Conservation (phyloP, 2,329 filamentous ascomycete species). For the Hirsutella minnesotensis region DNA sequence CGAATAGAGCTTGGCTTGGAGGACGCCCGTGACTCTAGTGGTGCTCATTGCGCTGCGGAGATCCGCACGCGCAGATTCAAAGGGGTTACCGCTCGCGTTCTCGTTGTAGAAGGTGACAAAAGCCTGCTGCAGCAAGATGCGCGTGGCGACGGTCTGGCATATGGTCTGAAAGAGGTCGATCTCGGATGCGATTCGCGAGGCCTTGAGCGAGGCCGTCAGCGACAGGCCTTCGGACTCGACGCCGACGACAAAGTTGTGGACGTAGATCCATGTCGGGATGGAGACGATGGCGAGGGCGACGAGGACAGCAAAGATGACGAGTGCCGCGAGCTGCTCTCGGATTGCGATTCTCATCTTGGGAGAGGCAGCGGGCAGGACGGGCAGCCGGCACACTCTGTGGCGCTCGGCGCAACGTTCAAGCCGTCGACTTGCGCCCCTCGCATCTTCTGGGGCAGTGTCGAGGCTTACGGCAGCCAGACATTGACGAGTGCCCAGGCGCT, state of each 20-base stretch:
- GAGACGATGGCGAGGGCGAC: conserved; percentile 66
- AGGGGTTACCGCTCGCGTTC: conserved; percentile 37
- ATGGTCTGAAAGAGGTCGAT: conserved; percentile 69
- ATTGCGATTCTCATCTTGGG: conserved; percentile 69
- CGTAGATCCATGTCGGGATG: conserved; percentile 58
- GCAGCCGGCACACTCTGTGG: background rate
- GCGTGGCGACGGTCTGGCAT: conserved; percentile 58
- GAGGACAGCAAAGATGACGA: conserved; percentile 33
- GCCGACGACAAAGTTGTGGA: conserved; percentile 39
- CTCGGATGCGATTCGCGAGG: conserved; percentile 67
- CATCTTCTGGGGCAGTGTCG: too few relatives aligned
- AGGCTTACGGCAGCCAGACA: too few relatives aligned
- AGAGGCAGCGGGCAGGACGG: too few relatives aligned
- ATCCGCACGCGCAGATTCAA: conserved; percentile 49
- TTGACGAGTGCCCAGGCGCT: too few relatives aligned
- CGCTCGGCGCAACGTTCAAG: too few relatives aligned
- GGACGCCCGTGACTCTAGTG: conserved; percentile 42
- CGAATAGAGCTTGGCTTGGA: conserved; percentile 66
- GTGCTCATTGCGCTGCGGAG: conserved; percentile 59
- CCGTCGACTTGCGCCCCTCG: too few relatives aligned
- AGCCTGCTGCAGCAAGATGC: conserved; percentile 45
- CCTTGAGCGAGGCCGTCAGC: conserved; percentile 77
- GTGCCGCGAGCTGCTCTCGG: conserved; percentile 69
- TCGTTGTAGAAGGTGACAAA: conserved; percentile 45
- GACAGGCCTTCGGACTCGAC: conserved; percentile 51